Evolutionary conservation across 306 rosid genomes (phyloP).

Genomic region (Citrullus mucosospermus): DNA sequence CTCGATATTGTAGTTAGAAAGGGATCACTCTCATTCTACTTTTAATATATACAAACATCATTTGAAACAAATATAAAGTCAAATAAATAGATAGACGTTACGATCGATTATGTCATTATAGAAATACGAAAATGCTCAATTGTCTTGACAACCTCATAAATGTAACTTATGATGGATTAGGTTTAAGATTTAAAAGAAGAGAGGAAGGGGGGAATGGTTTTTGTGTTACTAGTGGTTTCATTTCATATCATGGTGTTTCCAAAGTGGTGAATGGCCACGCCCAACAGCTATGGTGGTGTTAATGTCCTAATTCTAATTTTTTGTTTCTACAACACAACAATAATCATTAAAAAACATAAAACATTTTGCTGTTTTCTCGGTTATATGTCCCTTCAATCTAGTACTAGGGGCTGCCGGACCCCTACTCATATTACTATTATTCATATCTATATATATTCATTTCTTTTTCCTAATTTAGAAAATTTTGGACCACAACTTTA

Average conservation of each 20-base stretch:
- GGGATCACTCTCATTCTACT: too few species aligned
- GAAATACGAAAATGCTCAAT: background rate
- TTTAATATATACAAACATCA: too few species aligned
- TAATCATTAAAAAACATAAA: background rate
- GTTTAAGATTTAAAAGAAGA: background rate
- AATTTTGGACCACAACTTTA: background rate
- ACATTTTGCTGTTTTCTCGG: background rate
- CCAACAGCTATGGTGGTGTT: background rate
- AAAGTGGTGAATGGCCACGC: background rate
- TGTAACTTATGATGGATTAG: background rate
- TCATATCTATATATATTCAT: too few species aligned
- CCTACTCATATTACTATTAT: too few species aligned
- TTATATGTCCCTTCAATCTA: background rate
- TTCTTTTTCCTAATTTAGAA: background rate
- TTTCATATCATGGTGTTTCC: conserved; percentile 5
- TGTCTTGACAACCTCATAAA: too few species aligned
- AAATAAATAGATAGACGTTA: too few species aligned
- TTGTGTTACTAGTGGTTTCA: background rate
- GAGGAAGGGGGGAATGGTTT: background rate
- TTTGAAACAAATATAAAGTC: too few species aligned
- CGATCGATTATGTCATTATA: background rate
- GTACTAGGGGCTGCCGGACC: too few species aligned
- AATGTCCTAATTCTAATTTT: background rate
- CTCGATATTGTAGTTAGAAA: too few species aligned
- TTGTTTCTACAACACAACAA: background rate